Conservation (phyloP, 495 filamentous ascomycete genomes). For the Aspergillus baeticus region DNA sequence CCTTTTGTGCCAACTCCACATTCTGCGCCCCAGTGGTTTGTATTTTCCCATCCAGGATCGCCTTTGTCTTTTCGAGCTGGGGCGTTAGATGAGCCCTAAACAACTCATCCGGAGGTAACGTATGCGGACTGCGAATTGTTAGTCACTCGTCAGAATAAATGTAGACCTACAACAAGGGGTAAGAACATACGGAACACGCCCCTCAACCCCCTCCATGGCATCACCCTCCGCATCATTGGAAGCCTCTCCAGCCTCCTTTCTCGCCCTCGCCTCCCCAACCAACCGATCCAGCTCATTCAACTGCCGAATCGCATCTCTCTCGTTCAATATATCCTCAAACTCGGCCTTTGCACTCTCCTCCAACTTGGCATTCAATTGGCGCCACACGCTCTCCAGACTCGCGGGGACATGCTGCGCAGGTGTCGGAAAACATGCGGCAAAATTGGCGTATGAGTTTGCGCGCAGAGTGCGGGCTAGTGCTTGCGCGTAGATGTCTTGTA, state of each 20-base stretch:
- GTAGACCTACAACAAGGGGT: too few species aligned
- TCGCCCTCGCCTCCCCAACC: conserved; percentile 63
- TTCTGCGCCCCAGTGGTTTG: conserved; percentile 65
- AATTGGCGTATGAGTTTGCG: conserved; percentile 74
- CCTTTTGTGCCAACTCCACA: conserved; percentile 55
- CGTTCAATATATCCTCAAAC: conserved; percentile 73
- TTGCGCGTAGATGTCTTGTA: conserved; percentile 67
- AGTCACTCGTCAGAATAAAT: too few species aligned
- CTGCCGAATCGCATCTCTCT: conserved; percentile 66
- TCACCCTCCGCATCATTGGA: conserved; percentile 14
- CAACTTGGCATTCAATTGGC: conserved; percentile 65
- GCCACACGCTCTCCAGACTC: conserved; percentile 64
- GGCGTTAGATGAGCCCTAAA: conserved; percentile 70
- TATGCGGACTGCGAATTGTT: conserved; percentile 62
- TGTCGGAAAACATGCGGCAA: conserved; percentile 86
- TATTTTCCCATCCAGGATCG: conserved; percentile 59
- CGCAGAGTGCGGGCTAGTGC: conserved; percentile 69
- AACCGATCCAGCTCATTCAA: conserved; percentile 83
- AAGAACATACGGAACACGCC: conserved; percentile 38
- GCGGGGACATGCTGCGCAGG: conserved; percentile 68
- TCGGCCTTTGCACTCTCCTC: conserved; percentile 61
- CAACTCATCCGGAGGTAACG: conserved; percentile 64
- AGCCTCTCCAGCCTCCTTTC: conserved; percentile 39
- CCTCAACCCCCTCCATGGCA: conserved; percentile 12
- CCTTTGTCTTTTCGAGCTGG: conserved; percentile 59